Percentiles rank a stretch among this genome's conserved stretches.
phyloP scores from a whole-genome alignment of 257 asterid genomes.

The Nicotiana tomentosiformis region DNA sequence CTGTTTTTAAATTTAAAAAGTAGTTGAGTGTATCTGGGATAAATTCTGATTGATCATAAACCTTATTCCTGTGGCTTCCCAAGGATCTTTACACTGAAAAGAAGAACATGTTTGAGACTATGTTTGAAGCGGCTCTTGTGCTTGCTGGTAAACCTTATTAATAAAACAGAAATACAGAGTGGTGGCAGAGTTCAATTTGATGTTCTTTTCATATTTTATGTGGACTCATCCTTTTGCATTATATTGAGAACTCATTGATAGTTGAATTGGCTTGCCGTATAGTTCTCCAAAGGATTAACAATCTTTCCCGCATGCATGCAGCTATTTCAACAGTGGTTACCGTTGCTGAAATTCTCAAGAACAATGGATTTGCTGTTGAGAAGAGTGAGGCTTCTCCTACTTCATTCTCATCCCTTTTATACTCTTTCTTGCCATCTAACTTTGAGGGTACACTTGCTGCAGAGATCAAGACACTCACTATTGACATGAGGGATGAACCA shows the following conservation, averaged over 20 bases:
- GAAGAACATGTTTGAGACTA: neutral
- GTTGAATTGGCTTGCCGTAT: neutral
- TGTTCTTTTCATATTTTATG: neutral
- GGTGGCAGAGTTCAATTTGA: neutral
- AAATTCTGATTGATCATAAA: neutral
- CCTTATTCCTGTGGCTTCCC: neutral
- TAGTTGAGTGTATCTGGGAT: neutral
- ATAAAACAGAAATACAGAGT: neutral
- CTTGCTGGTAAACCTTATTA: neutral
- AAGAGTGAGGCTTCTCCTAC: slow-evolving; percentile 35
- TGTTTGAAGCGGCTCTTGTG: neutral
- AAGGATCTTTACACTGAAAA: neutral
- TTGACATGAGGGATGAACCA: slow-evolving; percentile 71
- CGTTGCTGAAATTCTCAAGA: slow-evolving; percentile 68
- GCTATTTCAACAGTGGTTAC: slow-evolving; percentile 73
- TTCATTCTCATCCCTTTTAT: neutral
- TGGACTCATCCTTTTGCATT: neutral
- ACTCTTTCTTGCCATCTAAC: neutral
- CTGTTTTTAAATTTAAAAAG: neutral
- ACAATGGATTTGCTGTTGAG: slow-evolving; percentile 67
- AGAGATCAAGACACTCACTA: slow-evolving; percentile 65
- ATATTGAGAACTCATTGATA: neutral
- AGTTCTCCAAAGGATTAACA: neutral
- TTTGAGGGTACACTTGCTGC: neutral
- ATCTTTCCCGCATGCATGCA: slow-evolving; percentile 17